Base-by-base conservation (phyloP, 768 basidiomycete genomes). In the Erythrobasidium yunnanense region DNA sequence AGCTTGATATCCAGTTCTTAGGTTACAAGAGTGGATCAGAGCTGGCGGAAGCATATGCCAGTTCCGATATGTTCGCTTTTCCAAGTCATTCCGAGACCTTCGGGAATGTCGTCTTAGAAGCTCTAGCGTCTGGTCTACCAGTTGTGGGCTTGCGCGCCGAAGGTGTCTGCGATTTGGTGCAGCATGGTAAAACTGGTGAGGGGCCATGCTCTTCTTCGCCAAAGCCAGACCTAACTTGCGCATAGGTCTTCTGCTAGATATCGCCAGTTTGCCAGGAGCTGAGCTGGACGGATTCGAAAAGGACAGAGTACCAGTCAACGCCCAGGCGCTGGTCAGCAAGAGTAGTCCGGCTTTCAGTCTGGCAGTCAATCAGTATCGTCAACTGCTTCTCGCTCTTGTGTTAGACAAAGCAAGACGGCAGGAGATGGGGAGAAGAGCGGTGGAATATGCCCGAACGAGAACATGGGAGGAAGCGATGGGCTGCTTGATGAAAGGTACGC, bases 81-180 rank as follows among this genome's bases (percentile, higher is more conserved):
- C 78, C 77, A 0, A 75, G 73, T 38, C 78, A 76, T 58, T 76
- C 74, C 32, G 74, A 77, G 73, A 70, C 63, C 0, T 66, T 66
- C 45, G 34, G 80, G 18, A 80, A 81, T 66, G 79, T 80, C 42
- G 79, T 80, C 6, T 69, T 77, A 1, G 78, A 81, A 69, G 78
- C 77, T 6, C 74, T 79, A 22, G 79, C 79, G 0, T 78, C 78
- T 27, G 79, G 79, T 1, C 67, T 81, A 29, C 79, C 80, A 0
- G 78, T 81, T 30, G 74, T 79, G 35, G 79, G 78, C 1, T 74
- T 80, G 11, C 74, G 77, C 23, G 79, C 79, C 2, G 78, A 79
- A 54, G 79, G 76, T 5, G 72, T 81, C 2, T 70, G 67, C 29
- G 72, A 73, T 49, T 68, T 73, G n/a, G 71, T 73, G 55, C 51